Evolutionary conservation across 208 protist genomes (phyloP).

Genomic region (Herpetomonas tarakana): DNA sequence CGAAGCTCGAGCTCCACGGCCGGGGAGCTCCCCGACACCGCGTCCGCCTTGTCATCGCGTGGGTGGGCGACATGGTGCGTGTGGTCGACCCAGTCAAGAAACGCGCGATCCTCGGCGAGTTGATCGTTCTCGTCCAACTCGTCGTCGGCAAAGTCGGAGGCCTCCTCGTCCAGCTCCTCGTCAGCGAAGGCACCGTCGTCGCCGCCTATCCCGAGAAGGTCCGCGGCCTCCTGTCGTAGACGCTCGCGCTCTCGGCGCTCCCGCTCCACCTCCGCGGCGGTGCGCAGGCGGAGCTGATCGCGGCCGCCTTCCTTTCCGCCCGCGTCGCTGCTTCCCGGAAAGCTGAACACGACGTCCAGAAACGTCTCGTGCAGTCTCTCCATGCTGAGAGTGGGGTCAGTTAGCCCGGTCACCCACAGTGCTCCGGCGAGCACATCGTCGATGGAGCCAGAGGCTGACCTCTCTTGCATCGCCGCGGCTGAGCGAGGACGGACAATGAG

Average conservation of each 20-base stretch:
- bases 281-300: constrained; percentile 26
- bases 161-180: constrained; percentile 30
- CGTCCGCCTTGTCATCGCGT: background rate
- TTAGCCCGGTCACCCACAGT: constrained; percentile 61
- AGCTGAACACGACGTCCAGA: constrained; percentile 65
- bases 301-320: constrained; percentile 10
- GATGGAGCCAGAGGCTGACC: constrained; percentile 20
- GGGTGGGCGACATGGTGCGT: background rate
- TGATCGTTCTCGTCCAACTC: constrained; percentile 18
- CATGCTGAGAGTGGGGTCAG: constrained; percentile 55
- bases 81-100: constrained; percentile 70
- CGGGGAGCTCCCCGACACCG: constrained; percentile 4
- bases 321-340: constrained; percentile 14
- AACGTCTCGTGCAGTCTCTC: constrained; percentile 73
- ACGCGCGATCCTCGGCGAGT: constrained; percentile 29
- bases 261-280: constrained; percentile 52
- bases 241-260: constrained; percentile 38
- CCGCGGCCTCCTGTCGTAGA: constrained; percentile 42
- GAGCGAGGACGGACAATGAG: too few relatives aligned
- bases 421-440: constrained; percentile 54
- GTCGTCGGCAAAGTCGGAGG: constrained; percentile 23
- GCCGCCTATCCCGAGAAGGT: constrained; percentile 26
- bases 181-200: constrained; percentile 29
- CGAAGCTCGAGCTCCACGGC: constrained; percentile 72
- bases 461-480: too few relatives aligned